These are phyloP conservation scores for Dothideomycetes sp. DNA, from an alignment of 2,329 filamentous ascomycete genomes.

Conservation along the genomic window DNA sequence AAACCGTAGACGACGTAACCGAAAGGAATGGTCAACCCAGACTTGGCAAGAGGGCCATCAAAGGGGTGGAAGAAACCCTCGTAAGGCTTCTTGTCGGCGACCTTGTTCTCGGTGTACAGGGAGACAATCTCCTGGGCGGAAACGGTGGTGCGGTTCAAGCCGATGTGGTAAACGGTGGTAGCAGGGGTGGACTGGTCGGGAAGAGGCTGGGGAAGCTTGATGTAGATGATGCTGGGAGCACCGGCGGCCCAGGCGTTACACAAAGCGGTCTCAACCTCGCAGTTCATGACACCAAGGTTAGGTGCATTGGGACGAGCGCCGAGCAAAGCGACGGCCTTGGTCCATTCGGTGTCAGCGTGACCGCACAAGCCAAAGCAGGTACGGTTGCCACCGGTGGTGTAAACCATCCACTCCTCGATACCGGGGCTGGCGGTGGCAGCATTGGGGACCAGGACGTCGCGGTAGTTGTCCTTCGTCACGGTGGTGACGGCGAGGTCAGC, in stretches of 20 bases:
- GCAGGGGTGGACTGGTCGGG: constrained; percentile 56
- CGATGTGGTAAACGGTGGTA: constrained; percentile 55
- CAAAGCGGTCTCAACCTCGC: constrained; percentile 63
- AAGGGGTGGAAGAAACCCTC: constrained; percentile 70
- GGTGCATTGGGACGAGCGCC: constrained; percentile 52
- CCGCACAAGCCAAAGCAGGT: constrained; percentile 66
- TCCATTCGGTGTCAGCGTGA: constrained; percentile 52
- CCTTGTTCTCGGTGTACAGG: constrained; percentile 51
- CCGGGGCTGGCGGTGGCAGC: constrained; percentile 46
- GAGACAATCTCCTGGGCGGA: constrained; percentile 55
- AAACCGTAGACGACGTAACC: constrained; percentile 60
- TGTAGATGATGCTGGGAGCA: constrained; percentile 56
- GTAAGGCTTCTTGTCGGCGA: constrained; percentile 41
- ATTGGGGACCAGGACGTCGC: constrained; percentile 56
- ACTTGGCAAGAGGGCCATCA: constrained; percentile 56
- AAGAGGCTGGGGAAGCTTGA: constrained; percentile 48
- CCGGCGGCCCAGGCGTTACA: constrained; percentile 65
- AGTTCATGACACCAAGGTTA: constrained; percentile 61
- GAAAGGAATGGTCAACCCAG: constrained; percentile 52
- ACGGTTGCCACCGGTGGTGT: constrained; percentile 66
- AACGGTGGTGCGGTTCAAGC: constrained; percentile 60
- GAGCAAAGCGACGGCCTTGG: constrained; percentile 44
- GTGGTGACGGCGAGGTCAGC: constrained; percentile 45
- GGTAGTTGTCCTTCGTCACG: constrained; percentile 63
- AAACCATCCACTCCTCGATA: constrained; percentile 68